Evolutionary conservation across 2,329 filamentous ascomycete genomes (phyloP), one percentile per base, ranked within the genome.

Genomic region (Huntiella savannae): DNA sequence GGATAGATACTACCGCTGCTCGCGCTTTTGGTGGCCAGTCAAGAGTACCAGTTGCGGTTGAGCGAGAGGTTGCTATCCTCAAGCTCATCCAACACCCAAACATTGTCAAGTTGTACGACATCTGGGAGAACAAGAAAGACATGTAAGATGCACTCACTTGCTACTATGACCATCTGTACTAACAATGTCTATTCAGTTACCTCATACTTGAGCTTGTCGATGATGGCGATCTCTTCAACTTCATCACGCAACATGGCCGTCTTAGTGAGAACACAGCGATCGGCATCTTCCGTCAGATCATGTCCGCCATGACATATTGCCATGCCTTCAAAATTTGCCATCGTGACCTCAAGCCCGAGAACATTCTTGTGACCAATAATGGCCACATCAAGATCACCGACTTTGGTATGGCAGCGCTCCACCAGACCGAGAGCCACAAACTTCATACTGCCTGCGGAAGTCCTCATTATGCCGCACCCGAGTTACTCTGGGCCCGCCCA

Each of bases 91-190:
- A 94, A 56, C 91, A 98, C 62, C 83, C 81, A 4, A 91, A 96
- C 59, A 88, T 96, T 55, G 87, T 95, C 61, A 84, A 82, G 54
- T 66, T 98, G 7, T 91, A 88, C 58, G 91, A 98, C 62, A 88
- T 98, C 28, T 98, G 88, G 88, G 91, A 98, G 63, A 96, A 95
- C 58, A 74, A 83, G 16, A 82, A 85, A 48, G 87, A 98, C 61
- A 79, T 98, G 83, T 95, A 68, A 66, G 82, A 64, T 15, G 15
- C 4, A 37, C 28, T 3, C 11, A 12, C n/a, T 10, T 4, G 10
- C 16, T 13, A 16, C 8, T 11, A 32, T 19, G 22, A 7, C 2
- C 15, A 10, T 11, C 32, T 16, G 15, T 33, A 43, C 7, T 33
- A 12, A 32, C 15, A 22, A 8, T 5, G 11, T 16, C 2, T 6